Base-by-base conservation (phyloP, 225 moss, liverwort and hornwort genomes). In the Bryoerythrophyllum caledonicum region DNA sequence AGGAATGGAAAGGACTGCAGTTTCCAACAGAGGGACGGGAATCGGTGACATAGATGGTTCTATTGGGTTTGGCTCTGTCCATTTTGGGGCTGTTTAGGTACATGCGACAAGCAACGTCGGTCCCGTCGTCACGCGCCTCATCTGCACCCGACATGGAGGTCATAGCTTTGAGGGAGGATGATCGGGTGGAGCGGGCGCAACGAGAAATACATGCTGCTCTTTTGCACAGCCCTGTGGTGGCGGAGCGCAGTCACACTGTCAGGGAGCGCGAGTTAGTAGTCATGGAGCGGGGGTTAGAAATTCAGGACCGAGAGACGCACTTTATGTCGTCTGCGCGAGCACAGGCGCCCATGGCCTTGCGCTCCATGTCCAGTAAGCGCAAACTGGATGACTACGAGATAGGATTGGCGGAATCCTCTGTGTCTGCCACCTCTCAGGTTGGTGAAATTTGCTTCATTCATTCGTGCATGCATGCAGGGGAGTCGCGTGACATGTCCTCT, bases 321-420 rank as follows among this genome's bases (percentile, higher is more conserved):
- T 96, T 96, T 79, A 96, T 96, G 96, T 84, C 86, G 16, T 83
- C 96, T 37, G 96, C 96, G 32, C 90, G 96, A 72, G 81, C 86
- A 76, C 84, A 87, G 66, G 76, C 78, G 65, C 77, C 87, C 37
- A 63, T 77, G 71, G 83, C 79, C 63, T 86, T 88, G 68, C 91
- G 94, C 46, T 87, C 89, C 17, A 85, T 80, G 56, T 94, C 94
- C 26, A 92, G 94, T 68, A 97, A 97, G 78, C 86, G 96, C 74
- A 97, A 97, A 81, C 74, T 97, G 71, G 96, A 94, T 40, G 96
- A 97, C 66, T 91, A 94, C 34, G 96, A 97, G 68, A 91, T 90
- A 79, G 96, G 94, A 64, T 60, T 92, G 72, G 84, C 90, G 19
- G 94, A 94, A 81, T 76, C 89, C 37, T 92, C 89, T 21, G 82